Percentiles rank a stretch among this genome's conserved stretches.
Evolutionary conservation across 2,329 filamentous ascomycete genomes (phyloP).

Genomic region (Cadophora malorum): DNA sequence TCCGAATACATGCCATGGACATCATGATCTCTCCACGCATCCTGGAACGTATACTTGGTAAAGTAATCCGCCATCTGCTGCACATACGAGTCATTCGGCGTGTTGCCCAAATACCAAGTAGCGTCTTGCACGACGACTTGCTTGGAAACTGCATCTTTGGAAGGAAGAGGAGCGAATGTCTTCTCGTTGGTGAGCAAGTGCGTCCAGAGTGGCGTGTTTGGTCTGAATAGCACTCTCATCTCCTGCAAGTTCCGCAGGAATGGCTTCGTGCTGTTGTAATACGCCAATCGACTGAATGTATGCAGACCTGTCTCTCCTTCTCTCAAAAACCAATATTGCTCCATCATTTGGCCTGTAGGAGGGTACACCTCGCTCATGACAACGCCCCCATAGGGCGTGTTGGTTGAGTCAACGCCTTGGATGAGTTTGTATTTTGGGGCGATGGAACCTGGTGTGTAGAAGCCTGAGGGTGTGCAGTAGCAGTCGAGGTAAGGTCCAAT

Average conservation of each 20-base stretch:
- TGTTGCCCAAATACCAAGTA: constrained; percentile 65
- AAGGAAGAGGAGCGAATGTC: constrained; percentile 60
- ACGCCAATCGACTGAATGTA: constrained; percentile 64
- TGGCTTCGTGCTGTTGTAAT: constrained; percentile 62
- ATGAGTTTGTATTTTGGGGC: constrained; percentile 57
- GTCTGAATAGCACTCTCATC: constrained; percentile 65
- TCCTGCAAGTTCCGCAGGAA: constrained; percentile 65
- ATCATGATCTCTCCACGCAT: constrained; percentile 62
- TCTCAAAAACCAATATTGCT: constrained; percentile 70
- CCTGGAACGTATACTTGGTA: constrained; percentile 69
- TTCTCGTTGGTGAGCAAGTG: constrained; percentile 63
- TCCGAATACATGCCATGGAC: constrained; percentile 63
- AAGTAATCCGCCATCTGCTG: constrained; percentile 65
- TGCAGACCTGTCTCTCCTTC: constrained; percentile 69
- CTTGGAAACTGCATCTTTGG: constrained; percentile 49
- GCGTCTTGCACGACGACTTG: constrained; percentile 66
- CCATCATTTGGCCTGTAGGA: constrained; percentile 62
- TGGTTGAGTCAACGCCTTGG: constrained; percentile 56
- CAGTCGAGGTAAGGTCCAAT: constrained; percentile 67
- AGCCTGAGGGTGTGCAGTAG: constrained; percentile 64
- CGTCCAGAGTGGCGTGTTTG: constrained; percentile 65
- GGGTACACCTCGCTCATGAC: constrained; percentile 65
- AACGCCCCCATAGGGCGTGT: constrained; percentile 62
- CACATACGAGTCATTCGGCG: constrained; percentile 61
- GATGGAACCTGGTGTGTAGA: constrained; percentile 63